A percentile compares a stretch with the other conserved stretches of the same genome.
phyloP scores from a whole-genome alignment of 1,284 basidiomycete species.

The Prillingera fragicola region DNA sequence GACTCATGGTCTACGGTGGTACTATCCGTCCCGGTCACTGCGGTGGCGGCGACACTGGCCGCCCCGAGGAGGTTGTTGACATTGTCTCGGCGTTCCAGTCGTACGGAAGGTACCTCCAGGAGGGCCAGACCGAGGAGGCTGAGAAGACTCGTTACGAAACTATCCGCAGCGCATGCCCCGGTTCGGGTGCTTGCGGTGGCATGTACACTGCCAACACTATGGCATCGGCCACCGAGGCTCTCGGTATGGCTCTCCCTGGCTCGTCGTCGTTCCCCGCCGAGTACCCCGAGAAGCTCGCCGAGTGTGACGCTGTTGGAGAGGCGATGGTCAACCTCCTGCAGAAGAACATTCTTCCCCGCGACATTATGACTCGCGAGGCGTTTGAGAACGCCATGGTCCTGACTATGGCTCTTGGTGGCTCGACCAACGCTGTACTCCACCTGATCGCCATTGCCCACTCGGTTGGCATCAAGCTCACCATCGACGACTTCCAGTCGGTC shows the following conservation, averaged over 20 bases:
- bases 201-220: conserved; percentile 94
- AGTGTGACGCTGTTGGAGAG: conserved; percentile 73
- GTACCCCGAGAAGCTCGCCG: conserved; percentile 67
- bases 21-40: conserved; percentile 87
- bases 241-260: conserved; percentile 95
- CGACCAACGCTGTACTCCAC: conserved; percentile 90
- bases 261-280: conserved; percentile 92
- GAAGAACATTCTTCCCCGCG: conserved; percentile 84
- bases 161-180: conserved; percentile 85
- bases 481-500: conserved; percentile 89
- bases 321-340: conserved; percentile 80
- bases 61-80: conserved; percentile 61
- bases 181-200: conserved; percentile 92
- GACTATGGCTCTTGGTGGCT: conserved; percentile 90
- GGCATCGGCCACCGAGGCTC: conserved; percentile 82
- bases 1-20: conserved; percentile 95
- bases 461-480: conserved; percentile 75
- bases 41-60: conserved; percentile 50
- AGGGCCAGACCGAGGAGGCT: conserved; percentile 74
- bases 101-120: conserved; percentile 86
- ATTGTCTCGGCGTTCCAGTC: conserved; percentile 93
- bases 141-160: conserved; percentile 76
- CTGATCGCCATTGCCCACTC: conserved; percentile 89
- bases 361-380: conserved; percentile 92
- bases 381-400: conserved; percentile 97